phyloP scores from a whole-genome alignment of 2,329 filamentous ascomycete genomes.

The Monilinia fructigena region DNA sequence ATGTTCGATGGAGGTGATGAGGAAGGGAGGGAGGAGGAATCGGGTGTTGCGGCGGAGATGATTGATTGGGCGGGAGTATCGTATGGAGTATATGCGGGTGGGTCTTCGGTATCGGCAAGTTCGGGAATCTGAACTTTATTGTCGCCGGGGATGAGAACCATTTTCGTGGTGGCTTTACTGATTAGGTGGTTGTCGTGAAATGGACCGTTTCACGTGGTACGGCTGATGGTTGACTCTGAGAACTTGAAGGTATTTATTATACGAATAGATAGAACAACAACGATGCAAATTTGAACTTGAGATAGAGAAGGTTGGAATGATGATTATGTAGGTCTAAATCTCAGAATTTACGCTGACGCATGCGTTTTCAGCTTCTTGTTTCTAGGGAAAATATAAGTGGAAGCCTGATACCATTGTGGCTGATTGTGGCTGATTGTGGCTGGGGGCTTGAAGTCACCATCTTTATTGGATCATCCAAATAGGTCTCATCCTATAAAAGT shows the following conservation, averaged over 20 bases:
- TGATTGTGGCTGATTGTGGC: conserved; percentile 9
- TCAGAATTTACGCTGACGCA: conserved; percentile 11
- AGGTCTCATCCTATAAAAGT: neutral
- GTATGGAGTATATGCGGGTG: conserved; percentile 11
- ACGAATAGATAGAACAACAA: neutral
- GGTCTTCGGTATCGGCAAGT: neutral
- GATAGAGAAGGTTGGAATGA: neutral
- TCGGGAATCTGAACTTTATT: conserved; percentile 24
- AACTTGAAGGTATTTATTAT: neutral
- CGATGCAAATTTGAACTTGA: neutral
- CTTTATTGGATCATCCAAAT: neutral
- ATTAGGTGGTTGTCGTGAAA: neutral
- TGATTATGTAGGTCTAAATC: neutral
- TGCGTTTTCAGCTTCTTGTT: conserved; percentile 6
- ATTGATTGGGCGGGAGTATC: conserved; percentile 15
- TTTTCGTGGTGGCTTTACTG: conserved; percentile 4
- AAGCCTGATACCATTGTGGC: conserved; percentile 11
- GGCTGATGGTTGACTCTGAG: too few species aligned
- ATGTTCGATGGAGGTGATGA: neutral
- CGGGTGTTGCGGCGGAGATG: conserved; percentile 6
- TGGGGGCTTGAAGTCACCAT: neutral
- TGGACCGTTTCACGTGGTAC: neutral
- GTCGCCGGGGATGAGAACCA: conserved; percentile 28
- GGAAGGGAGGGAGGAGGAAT: conserved; percentile 9
- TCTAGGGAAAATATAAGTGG: neutral